A percentile compares a stretch with the other conserved stretches of the same genome.
These are phyloP conservation scores for Tieghemostelium lacteum DNA, from an alignment of 78 protist genomes.

Conservation along the genomic window DNA sequence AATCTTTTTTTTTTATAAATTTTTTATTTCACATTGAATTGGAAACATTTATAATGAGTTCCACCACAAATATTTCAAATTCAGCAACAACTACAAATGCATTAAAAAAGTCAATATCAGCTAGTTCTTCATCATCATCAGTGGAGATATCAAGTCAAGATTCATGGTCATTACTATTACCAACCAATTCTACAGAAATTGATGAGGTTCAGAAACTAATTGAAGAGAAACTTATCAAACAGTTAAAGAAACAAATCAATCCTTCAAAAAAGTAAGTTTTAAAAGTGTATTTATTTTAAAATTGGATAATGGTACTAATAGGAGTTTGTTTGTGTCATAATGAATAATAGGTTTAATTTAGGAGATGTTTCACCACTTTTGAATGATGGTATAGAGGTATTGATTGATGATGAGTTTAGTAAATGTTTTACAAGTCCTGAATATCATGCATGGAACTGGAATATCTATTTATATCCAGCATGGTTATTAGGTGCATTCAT, in stretches of 20 bases:
- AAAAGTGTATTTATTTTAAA: not conserved
- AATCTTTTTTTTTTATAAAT: too few species aligned
- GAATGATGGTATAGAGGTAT: conserved; percentile 58
- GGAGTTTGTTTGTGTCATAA: not conserved
- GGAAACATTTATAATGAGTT: too few species aligned
- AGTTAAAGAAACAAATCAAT: conserved; percentile 59
- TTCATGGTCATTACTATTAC: conserved; percentile 66
- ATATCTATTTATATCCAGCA: conserved; percentile 79
- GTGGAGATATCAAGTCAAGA: conserved; percentile 24
- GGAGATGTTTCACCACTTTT: conserved; percentile 71
- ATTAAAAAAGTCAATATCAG: too few species aligned
- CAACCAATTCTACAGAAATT: conserved; percentile 42
- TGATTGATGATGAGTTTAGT: conserved; percentile 84
- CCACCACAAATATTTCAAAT: too few species aligned
- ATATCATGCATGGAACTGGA: conserved; percentile 87
- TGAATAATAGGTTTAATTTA: conserved; percentile 48
- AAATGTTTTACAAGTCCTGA: conserved; percentile 69
- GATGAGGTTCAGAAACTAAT: conserved; percentile 59
- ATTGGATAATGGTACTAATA: not conserved
- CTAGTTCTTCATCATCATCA: not conserved
- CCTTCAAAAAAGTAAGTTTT: conserved; percentile 57
- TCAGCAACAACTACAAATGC: too few species aligned
- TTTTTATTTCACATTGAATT: too few species aligned
- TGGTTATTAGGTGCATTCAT: conserved; percentile 85
- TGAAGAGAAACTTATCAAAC: conserved; percentile 69